A percentile compares a stretch with the other conserved stretches of the same genome.
Conservation (phyloP, 1,284 basidiomycete genomes). For the Moesziomyces parantarcticus region DNA sequence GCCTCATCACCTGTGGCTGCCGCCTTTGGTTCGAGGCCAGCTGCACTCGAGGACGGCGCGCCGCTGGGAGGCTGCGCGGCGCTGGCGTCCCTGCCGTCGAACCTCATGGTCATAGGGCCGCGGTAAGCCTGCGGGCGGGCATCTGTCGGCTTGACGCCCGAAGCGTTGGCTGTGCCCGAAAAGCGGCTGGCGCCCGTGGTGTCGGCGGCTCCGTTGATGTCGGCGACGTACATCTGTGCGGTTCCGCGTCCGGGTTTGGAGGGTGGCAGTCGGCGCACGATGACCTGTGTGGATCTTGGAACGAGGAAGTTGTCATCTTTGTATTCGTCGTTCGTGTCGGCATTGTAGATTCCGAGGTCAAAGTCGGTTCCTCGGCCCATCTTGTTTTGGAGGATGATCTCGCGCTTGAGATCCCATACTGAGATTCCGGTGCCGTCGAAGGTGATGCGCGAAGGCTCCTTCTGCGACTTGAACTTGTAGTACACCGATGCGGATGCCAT, state of each 20-base stretch:
- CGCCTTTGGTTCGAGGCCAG: constrained; percentile 9
- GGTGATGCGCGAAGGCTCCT: constrained; percentile 90
- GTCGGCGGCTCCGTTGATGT: constrained; percentile 67
- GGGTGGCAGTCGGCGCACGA: constrained; percentile 89
- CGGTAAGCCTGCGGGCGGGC: constrained; percentile 33
- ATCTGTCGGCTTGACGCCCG: constrained; percentile 24
- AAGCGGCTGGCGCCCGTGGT: constrained; percentile 27
- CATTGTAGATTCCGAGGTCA: constrained; percentile 82
- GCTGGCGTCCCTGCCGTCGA: constrained; percentile 72
- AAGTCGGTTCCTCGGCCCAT: constrained; percentile 97
- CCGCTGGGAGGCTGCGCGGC: constrained; percentile 1
- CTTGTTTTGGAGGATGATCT: constrained; percentile 95
- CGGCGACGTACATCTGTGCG: constrained; percentile 83
- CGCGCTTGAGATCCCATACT: constrained; percentile 98
- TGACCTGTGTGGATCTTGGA: constrained; percentile 91
- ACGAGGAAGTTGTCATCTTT: constrained; percentile 91
- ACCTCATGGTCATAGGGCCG: constrained; percentile 81
- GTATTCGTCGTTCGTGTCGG: constrained; percentile 74
- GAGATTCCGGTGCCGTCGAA: constrained; percentile 99
- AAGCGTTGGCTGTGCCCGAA: constrained; percentile 31
- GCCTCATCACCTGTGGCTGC: constrained; percentile 56
- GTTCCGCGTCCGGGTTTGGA: constrained; percentile 88
- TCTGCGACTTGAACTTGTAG: constrained; percentile 97
- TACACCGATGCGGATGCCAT: constrained; percentile 76
- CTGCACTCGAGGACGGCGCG: constrained; percentile 1